phyloP scores from a whole-genome alignment of 2,329 filamentous ascomycete genomes.

The Aspergillus niger region DNA sequence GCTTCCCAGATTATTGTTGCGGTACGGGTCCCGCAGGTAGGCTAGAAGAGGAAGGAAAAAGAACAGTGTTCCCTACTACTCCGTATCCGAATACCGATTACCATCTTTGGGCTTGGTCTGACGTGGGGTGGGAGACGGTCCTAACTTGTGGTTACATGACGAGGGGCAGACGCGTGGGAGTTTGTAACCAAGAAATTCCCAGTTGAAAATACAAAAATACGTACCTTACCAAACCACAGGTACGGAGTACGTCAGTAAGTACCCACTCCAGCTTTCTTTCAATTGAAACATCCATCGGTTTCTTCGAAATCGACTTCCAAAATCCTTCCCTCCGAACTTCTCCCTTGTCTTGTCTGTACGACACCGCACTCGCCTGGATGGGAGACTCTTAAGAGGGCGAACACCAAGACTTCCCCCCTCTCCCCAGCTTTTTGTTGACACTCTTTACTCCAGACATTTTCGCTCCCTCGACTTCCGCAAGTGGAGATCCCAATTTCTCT shows the following conservation, averaged over 20 bases:
- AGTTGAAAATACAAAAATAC: conserved; percentile 18
- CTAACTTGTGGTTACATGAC: neutral
- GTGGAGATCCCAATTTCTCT: conserved; percentile 7
- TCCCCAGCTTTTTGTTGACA: neutral
- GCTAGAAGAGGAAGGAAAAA: neutral
- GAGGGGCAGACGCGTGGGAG: conserved; percentile 3
- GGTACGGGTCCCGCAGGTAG: neutral
- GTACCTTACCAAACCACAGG: neutral
- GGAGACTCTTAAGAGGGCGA: conserved; percentile 11
- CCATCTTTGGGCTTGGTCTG: neutral
- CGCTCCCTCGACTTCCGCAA: conserved; percentile 15
- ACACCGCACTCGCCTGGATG: conserved; percentile 15
- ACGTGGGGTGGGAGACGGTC: neutral
- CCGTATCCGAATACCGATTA: too few relatives aligned
- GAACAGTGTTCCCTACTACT: neutral
- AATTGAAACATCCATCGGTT: conserved; percentile 30
- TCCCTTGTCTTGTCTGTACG: conserved; percentile 17
- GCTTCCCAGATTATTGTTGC: neutral
- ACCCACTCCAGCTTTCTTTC: conserved; percentile 27
- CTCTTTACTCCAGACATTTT: conserved; percentile 6
- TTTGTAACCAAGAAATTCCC: neutral
- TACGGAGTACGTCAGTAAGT: conserved; percentile 20
- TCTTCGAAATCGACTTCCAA: conserved; percentile 30
- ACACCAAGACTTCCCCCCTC: neutral
- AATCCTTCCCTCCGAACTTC: conserved; percentile 27